phyloP scores from a whole-genome alignment of 257 asterid genomes.

The Solanum chmielewskii region DNA sequence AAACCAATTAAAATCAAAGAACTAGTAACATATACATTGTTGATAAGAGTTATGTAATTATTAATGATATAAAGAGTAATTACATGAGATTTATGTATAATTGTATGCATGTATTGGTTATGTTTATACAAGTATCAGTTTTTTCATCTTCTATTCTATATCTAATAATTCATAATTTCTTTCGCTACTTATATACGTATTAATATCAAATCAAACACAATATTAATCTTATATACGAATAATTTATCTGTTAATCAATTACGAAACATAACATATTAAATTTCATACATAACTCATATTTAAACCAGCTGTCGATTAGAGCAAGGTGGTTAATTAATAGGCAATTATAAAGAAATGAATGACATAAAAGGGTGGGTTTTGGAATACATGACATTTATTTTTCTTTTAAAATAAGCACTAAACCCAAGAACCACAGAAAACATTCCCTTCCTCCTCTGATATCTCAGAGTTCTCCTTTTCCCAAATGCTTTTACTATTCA shows the following conservation, averaged over 20 bases:
- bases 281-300: neutral
- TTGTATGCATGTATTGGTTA: no score
- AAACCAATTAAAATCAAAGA: neutral
- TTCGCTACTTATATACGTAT: no score
- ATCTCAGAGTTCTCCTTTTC: neutral
- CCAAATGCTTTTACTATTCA: neutral
- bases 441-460: neutral
- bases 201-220: no score
- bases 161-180: no score
- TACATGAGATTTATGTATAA: neutral
- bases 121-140: no score
- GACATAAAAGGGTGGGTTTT: neutral
- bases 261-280: no score
- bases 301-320: neutral
- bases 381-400: slow-evolving; percentile 67
- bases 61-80: no score
- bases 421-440: slow-evolving; percentile 15
- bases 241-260: no score
- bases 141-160: no score
- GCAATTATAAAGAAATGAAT: slow-evolving; percentile 24
- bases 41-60: no score
- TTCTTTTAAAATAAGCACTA: slow-evolving; percentile 11
- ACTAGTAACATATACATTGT: neutral
- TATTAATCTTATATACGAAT: no score
- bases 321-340: neutral